Evolutionary conservation across 768 basidiomycete species (phyloP), one percentile per base, ranked within the genome.

Genomic region (Paxillus involutus): DNA sequence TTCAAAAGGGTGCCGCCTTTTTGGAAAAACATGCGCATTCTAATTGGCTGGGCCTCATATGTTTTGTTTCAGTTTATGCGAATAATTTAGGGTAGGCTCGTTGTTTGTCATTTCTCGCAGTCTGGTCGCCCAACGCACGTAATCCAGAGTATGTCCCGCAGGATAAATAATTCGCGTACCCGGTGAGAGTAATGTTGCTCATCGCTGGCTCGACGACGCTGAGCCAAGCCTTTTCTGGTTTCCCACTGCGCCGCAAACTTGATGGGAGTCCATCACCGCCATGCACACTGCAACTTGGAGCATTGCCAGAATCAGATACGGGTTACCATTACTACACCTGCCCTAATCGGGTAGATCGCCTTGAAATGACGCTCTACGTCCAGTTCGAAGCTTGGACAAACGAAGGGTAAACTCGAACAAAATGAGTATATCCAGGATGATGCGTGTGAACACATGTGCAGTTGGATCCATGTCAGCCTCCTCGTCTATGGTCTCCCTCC

Each of bases 381-480:
- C 39, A 26, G 26, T 26, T 26, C 26, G 26, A 26, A 26, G 26
- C 26, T 21, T 21, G 21, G 21, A 21, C 21, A 21, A 21, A 21
- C 21, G 21, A 21, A 21, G 21, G 21, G 21, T 21, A 21, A n/a
- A 21, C 21, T 21, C 21, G 21, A 21, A 21, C 1, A 21, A 21
- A 2, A 2, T 21, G 21, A 21, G 26, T 26, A 26, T 6, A 6
- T 26, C 26, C 26, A 4, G 26, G 26, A 39, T 39, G 11, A n/a
- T 14, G 11, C 37, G 37, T 39, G 37, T 9, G 37, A 39, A 39
- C 16, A 39, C 26, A 26, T 26, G 6, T n/a, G 11, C 37, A n/a
- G 4, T 14, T 26, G 26, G 26, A 26, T 14, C 19, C 42, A 19
- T 43, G 61, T 58, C 56, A 62, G 59, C 62, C 63, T 61, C 55